Percentiles rank a stretch among this genome's conserved stretches.
Evolutionary conservation across 306 rosid genomes (phyloP).

Genomic region (Arachis hypogaea): DNA sequence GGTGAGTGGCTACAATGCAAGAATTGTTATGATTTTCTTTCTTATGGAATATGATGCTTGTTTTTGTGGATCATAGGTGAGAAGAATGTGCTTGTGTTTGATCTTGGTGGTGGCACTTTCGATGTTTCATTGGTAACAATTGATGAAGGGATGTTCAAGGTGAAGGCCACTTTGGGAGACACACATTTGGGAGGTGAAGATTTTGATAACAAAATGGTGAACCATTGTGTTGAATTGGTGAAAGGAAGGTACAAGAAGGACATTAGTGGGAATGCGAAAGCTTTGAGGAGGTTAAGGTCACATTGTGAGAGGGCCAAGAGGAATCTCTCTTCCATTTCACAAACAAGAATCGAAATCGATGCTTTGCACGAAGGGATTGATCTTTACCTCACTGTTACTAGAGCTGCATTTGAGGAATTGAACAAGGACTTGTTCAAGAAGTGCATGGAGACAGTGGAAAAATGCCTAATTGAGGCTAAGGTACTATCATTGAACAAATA

Average conservation of each 20-base stretch:
- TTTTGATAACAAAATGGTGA: constrained; percentile 45
- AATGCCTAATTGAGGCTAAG: constrained; percentile 42
- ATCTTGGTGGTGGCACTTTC: constrained; percentile 55
- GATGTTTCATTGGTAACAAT: constrained; percentile 48
- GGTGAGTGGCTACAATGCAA: not conserved
- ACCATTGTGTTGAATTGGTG: constrained; percentile 30
- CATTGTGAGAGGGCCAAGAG: constrained; percentile 55
- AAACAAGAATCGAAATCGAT: constrained; percentile 43
- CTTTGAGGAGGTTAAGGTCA: constrained; percentile 41
- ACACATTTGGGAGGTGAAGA: constrained; percentile 49
- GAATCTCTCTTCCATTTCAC: constrained; percentile 40
- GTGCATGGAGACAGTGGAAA: constrained; percentile 49
- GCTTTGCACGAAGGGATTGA: constrained; percentile 44
- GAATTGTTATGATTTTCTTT: too few relatives aligned
- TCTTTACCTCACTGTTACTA: constrained; percentile 34
- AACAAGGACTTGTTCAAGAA: constrained; percentile 46
- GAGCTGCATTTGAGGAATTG: constrained; percentile 46
- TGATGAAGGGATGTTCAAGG: constrained; percentile 51
- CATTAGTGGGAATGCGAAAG: constrained; percentile 32
- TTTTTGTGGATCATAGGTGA: constrained; percentile 17
- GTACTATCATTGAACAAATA: too few relatives aligned
- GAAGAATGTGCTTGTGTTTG: constrained; percentile 50
- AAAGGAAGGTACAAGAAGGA: constrained; percentile 40
- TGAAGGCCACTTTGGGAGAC: constrained; percentile 48
- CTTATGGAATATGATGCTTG: too few relatives aligned